A percentile compares a stretch with the other conserved stretches of the same genome.
phyloP scores from a whole-genome alignment of 2,329 filamentous ascomycete species.

The Xylariaceae sp. region DNA sequence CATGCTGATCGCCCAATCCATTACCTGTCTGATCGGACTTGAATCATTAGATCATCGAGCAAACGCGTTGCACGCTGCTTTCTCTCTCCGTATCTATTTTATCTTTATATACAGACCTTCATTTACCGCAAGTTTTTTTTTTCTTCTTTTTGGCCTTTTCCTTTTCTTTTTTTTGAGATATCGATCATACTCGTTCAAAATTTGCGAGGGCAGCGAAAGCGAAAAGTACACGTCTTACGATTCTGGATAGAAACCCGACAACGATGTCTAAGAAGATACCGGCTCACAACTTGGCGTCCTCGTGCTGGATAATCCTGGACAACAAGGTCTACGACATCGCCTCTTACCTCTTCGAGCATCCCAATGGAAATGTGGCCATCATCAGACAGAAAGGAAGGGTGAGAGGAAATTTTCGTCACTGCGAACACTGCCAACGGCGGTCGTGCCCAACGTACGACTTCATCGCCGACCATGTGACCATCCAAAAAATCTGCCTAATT shows the following conservation, averaged over 20 bases:
- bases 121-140: not conserved
- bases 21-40: not conserved
- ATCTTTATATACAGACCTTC: not conserved
- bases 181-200: too few species aligned
- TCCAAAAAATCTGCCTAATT: too few species aligned
- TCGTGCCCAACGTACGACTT: not conserved
- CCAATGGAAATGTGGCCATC: constrained; percentile 31
- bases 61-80: not conserved
- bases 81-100: not conserved
- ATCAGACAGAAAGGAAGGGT: constrained; percentile 28
- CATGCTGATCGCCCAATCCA: not conserved
- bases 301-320: constrained; percentile 37
- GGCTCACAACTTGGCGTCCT: constrained; percentile 32
- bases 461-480: not conserved
- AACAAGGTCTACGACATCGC: constrained; percentile 36
- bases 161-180: too few species aligned
- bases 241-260: not conserved
- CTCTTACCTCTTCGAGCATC: constrained; percentile 32
- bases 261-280: constrained; percentile 30
- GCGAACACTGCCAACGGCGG: not conserved
- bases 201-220: too few species aligned
- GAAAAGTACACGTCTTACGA: too few species aligned
- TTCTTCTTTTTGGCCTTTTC: too few species aligned
- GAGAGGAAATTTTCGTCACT: not conserved
- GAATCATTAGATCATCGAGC: not conserved